Percentiles rank a stretch among this genome's conserved stretches.
phyloP scores from a whole-genome alignment of 108 stramenopile genomes.

The Cyclotella kingstonii region DNA sequence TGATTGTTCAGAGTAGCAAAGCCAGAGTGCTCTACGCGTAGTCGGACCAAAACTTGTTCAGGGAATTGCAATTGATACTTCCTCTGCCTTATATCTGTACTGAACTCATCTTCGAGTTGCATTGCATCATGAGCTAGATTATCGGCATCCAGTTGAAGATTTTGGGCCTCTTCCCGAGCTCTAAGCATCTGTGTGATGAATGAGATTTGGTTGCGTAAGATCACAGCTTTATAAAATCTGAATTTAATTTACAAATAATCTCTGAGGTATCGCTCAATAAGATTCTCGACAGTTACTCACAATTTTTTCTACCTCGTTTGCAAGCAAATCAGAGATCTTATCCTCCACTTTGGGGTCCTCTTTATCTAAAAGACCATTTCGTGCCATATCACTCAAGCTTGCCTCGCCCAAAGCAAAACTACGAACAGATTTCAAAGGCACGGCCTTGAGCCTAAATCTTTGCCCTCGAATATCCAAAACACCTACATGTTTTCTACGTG shows the following conservation, averaged over 20 bases:
- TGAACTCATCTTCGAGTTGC: constrained; percentile 35
- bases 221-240: background rate
- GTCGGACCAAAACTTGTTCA: constrained; percentile 86
- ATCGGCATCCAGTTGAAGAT: constrained; percentile 28
- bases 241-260: background rate
- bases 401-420: constrained; percentile 80
- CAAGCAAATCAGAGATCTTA: constrained; percentile 59
- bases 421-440: constrained; percentile 80
- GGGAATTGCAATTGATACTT: constrained; percentile 63
- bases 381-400: constrained; percentile 27
- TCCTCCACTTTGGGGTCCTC: constrained; percentile 80
- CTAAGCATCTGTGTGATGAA: constrained; percentile 20
- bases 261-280: too few relatives aligned
- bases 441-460: constrained; percentile 72
- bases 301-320: constrained; percentile 61
- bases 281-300: constrained; percentile 33
- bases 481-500: constrained; percentile 85
- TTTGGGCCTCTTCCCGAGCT: constrained; percentile 36
- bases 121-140: constrained; percentile 14
- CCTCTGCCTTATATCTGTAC: constrained; percentile 34
- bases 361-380: constrained; percentile 57
- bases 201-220: background rate
- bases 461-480: constrained; percentile 72
- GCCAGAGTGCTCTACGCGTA: constrained; percentile 94
- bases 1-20: constrained; percentile 92